These are phyloP conservation scores for Pichia rugopelliculosa DNA, from an alignment of 805 yeast species.

Conservation along the genomic window DNA sequence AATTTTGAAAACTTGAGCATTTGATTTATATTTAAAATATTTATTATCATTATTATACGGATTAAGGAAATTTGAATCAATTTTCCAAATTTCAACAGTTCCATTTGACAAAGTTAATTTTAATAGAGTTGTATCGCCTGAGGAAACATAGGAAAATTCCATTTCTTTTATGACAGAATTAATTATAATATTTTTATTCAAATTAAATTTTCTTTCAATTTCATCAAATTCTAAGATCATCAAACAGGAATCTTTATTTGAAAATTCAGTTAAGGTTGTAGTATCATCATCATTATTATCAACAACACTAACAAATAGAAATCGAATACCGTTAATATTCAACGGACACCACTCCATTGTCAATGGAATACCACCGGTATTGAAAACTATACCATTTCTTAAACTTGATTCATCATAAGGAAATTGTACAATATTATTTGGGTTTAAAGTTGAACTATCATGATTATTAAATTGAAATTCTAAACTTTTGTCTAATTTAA, in stretches of 20 bases:
- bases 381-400: slow-evolving; percentile 22
- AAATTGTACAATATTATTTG: slow-evolving; percentile 7
- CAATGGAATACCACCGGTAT: slow-evolving; percentile 28
- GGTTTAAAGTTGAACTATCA: slow-evolving; percentile 1
- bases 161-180: slow-evolving; percentile 22
- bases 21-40: slow-evolving; percentile 6
- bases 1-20: slow-evolving; percentile 12
- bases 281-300: slow-evolving; percentile 8
- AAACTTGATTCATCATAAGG: slow-evolving; percentile 15
- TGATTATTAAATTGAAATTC: slow-evolving; percentile 16
- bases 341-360: slow-evolving; percentile 22
- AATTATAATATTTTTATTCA: slow-evolving; percentile 15
- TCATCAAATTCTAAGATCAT: slow-evolving; percentile 18
- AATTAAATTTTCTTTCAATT: background rate
- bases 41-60: background rate
- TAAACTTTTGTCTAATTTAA: slow-evolving; percentile 11
- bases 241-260: slow-evolving; percentile 16
- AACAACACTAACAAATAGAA: slow-evolving; percentile 23
- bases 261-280: slow-evolving; percentile 14
- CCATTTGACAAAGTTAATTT: slow-evolving; percentile 27
- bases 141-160: slow-evolving; percentile 20
- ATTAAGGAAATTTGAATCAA: slow-evolving; percentile 13
- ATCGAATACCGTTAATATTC: slow-evolving; percentile 14
- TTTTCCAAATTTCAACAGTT: slow-evolving; percentile 18
- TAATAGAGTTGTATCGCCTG: slow-evolving; percentile 13